Evolutionary conservation across 768 basidiomycete species (phyloP).

Genomic region (Pleurotus cornucopiae): DNA sequence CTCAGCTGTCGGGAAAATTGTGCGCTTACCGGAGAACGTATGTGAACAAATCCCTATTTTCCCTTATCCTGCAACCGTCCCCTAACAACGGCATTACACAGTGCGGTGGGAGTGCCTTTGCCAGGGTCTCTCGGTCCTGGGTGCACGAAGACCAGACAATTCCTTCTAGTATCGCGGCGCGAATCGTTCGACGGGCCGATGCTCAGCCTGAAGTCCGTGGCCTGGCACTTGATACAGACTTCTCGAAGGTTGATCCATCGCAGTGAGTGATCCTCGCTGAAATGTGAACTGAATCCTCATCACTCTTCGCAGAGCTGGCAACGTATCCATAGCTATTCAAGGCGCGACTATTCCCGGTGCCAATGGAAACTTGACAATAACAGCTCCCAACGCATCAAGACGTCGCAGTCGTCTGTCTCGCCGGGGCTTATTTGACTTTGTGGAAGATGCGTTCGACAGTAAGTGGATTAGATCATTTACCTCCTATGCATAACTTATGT

Average conservation of each 20-base stretch:
- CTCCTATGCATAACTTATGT: not conserved
- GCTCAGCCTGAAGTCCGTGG: conserved; percentile 31
- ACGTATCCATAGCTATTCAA: conserved; percentile 12
- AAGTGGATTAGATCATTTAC: not conserved
- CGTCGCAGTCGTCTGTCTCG: conserved; percentile 13
- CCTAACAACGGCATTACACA: conserved; percentile 10
- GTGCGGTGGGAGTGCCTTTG: conserved; percentile 39
- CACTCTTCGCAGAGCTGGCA: not conserved
- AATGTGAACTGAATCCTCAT: not conserved
- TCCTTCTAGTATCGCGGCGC: conserved; percentile 22
- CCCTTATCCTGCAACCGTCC: too few relatives aligned
- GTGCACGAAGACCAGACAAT: conserved; percentile 39
- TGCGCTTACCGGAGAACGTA: conserved; percentile 49
- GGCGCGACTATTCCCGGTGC: conserved; percentile 16
- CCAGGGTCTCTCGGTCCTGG: conserved; percentile 37
- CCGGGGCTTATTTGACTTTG: conserved; percentile 14
- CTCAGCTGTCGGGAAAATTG: conserved; percentile 43
- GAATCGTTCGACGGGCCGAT: conserved; percentile 29
- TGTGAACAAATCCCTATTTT: conserved; percentile 6
- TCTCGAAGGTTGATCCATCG: conserved; percentile 22
- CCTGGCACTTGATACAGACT: conserved; percentile 37
- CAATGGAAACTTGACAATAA: conserved; percentile 12
- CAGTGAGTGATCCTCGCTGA: conserved; percentile 12
- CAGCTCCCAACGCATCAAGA: conserved; percentile 6
- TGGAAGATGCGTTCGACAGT: conserved; percentile 12